Base-by-base conservation (phyloP, 768 basidiomycete genomes). In the Erythrobasidium yunnanense region DNA sequence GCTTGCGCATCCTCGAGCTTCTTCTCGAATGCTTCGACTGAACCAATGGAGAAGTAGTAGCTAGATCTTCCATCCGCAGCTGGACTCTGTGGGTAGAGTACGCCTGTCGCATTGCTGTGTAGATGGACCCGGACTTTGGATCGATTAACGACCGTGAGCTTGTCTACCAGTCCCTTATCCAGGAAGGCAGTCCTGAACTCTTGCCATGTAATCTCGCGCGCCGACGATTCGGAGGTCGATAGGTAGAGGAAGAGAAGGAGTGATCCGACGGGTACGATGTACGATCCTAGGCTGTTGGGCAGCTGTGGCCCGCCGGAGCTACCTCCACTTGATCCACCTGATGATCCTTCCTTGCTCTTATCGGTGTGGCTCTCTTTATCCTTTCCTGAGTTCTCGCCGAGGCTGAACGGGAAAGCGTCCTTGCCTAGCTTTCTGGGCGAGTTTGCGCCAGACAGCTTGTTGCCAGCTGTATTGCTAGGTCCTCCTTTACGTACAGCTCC, bases 181-280 rank as follows among this genome's bases (percentile, higher is more conserved):
- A 99, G 85, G 80, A 99, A 90, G 8, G 90, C 90, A 49, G 89
- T 92, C 56, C 91, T 85, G 80, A 99, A 99, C 77, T 97, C 95
- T 78, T 96, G 92, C 93, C 95, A 99, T 69, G 95, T 99, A 71
- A 99, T 97, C 78, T 99, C 95, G 66, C 87, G 54, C 1, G 58
- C 22, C 15, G 8, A 23, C 30, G 57, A 52, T 13, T 68, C 67
- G 29, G 49, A 33, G 52, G 53, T 35, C 11, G 62, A 23, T 22
- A 70, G 30, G 56, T 66, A 65, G 68, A 70, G 71, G 27, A 71
- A 66, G 66, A 70, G 60, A 66, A 72, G 70, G 33, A 71, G 53
- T 34, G 66, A 66, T 42, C 65, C 46, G 2, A 70, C 52, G 8
- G 70, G 66, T 13, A 69, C 67, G 52, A 72, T 30, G 65, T 71